A percentile compares a stretch with the other conserved stretches of the same genome.
These are phyloP conservation scores for Oleoguttula mirabilis DNA, from an alignment of 495 filamentous ascomycete species.

Conservation along the genomic window DNA sequence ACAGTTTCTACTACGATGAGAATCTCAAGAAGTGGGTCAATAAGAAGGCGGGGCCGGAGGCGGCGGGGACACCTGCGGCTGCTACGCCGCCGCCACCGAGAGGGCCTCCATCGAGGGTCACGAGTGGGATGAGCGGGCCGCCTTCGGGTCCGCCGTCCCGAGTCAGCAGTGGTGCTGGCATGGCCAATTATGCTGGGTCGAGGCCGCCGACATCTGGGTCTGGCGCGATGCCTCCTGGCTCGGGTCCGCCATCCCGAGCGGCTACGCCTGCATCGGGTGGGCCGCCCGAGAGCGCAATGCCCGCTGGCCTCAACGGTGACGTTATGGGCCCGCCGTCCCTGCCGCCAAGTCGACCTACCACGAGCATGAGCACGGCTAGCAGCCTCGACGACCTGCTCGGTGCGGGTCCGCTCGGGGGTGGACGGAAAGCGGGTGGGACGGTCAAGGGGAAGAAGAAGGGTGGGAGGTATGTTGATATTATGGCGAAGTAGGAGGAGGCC, in stretches of 20 bases:
- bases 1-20: constrained; percentile 83
- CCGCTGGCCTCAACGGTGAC: constrained; percentile 11
- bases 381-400: constrained; percentile 72
- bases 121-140: constrained; percentile 10
- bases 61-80: constrained; percentile 24
- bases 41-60: constrained; percentile 58
- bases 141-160: constrained; percentile 16
- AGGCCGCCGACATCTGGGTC: neutral
- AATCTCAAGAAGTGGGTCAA: constrained; percentile 97
- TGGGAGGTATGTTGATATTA: constrained; percentile 82
- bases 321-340: constrained; percentile 9
- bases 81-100: constrained; percentile 36
- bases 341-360: constrained; percentile 30
- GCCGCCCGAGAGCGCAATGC: constrained; percentile 2
- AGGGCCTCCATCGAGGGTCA: constrained; percentile 19
- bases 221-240: constrained; percentile 5
- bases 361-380: constrained; percentile 62
- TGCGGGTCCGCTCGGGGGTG: constrained; percentile 44
- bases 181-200: neutral
- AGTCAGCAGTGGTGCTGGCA: constrained; percentile 4
- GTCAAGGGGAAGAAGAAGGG: constrained; percentile 69
- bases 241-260: constrained; percentile 16
- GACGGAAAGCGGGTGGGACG: constrained; percentile 48
- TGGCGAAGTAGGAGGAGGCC: constrained; percentile 52
- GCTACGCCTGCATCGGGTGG: constrained; percentile 11